Evolutionary conservation across 2,329 filamentous ascomycete species (phyloP).

Genomic region (Colletotrichum endophyticum): DNA sequence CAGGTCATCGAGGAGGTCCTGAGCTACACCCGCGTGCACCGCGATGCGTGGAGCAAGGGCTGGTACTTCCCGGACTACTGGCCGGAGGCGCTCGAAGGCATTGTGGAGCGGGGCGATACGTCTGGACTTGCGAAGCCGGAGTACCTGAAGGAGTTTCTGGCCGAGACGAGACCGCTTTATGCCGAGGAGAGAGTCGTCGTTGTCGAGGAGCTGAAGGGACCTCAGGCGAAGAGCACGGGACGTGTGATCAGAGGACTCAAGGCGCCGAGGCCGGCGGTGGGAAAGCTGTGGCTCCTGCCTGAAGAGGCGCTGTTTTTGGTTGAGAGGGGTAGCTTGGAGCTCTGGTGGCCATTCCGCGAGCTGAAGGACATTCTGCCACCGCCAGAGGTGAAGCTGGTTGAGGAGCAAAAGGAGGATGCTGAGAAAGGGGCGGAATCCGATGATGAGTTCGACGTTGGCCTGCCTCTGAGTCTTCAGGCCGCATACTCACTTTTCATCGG

Average conservation of each 20-base stretch:
- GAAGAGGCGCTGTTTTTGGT: constrained; percentile 92
- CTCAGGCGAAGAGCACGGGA: constrained; percentile 79
- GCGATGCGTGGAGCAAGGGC: constrained; percentile 70
- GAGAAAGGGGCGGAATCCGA: constrained; percentile 29
- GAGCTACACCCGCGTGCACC: constrained; percentile 76
- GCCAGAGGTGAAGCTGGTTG: constrained; percentile 26
- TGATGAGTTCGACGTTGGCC: constrained; percentile 63
- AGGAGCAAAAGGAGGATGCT: constrained; percentile 24
- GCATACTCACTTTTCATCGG: constrained; percentile 88
- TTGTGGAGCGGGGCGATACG: not conserved
- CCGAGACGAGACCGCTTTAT: constrained; percentile 32
- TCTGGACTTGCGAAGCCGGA: constrained; percentile 10
- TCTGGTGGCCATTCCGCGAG: constrained; percentile 76
- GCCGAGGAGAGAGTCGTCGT: constrained; percentile 62
- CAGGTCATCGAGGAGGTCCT: constrained; percentile 90
- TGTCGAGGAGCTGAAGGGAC: constrained; percentile 74
- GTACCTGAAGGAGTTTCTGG: constrained; percentile 13
- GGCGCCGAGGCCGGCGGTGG: constrained; percentile 55
- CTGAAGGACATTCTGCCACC: constrained; percentile 54
- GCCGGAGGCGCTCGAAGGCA: constrained; percentile 26
- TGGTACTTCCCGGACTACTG: constrained; percentile 74
- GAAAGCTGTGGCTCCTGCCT: constrained; percentile 81
- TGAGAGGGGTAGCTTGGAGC: constrained; percentile 85
- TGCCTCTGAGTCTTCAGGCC: constrained; percentile 91
- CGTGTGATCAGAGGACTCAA: constrained; percentile 62